Conservation (phyloP, 2,329 filamentous ascomycete species). For the Alternaria brassicae region DNA sequence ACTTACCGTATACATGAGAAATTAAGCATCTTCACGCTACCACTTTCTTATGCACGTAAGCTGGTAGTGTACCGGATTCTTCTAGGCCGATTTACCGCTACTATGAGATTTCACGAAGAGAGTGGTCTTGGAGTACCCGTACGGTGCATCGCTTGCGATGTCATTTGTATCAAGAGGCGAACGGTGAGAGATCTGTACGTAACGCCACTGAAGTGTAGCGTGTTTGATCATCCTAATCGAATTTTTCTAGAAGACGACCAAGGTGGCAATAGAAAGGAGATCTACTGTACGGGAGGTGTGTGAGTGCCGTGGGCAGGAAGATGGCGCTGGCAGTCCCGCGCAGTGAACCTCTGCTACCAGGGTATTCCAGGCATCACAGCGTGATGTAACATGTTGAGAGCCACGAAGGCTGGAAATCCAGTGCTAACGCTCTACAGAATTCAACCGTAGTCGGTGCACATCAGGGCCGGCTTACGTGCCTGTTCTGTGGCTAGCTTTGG, state of each 20-base stretch:
- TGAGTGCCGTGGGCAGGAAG: background rate
- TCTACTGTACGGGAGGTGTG: background rate
- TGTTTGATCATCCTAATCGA: conserved; percentile 1
- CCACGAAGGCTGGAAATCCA: background rate
- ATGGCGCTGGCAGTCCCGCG: background rate
- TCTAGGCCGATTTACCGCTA: background rate
- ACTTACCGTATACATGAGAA: background rate
- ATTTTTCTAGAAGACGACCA: background rate
- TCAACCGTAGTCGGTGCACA: background rate
- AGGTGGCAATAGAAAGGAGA: background rate
- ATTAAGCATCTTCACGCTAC: background rate
- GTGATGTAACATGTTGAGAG: conserved; percentile 1
- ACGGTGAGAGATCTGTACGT: background rate
- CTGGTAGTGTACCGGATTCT: conserved; percentile 1
- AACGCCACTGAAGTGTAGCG: background rate
- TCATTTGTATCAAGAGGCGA: conserved; percentile 1
- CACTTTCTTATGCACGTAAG: conserved; percentile 7
- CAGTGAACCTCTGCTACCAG: background rate
- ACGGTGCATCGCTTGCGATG: background rate
- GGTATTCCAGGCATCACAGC: background rate
- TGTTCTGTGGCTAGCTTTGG: background rate
- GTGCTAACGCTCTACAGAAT: background rate
- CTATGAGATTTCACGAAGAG: background rate
- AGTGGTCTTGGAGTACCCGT: conserved; percentile 1
- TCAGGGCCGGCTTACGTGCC: background rate